A percentile compares a stretch with the other conserved stretches of the same genome.
Evolutionary conservation across 2,329 filamentous ascomycete species (phyloP).

Genomic region (Aspergillus pseudoterreus): DNA sequence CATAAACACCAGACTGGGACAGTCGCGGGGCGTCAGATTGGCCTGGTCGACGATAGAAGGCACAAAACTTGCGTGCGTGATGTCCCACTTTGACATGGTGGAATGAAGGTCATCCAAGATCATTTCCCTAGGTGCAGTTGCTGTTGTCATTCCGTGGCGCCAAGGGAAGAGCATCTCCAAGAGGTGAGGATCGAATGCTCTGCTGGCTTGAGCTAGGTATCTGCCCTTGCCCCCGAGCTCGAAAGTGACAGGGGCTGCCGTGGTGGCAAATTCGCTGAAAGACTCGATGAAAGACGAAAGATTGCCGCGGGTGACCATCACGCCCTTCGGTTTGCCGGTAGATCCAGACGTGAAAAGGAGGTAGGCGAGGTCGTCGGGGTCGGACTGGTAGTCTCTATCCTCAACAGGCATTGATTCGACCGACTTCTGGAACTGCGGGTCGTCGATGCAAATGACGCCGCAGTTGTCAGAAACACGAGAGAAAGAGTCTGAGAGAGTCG

Average conservation of each 20-base stretch:
- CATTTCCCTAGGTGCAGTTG: constrained; percentile 24
- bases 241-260: constrained; percentile 21
- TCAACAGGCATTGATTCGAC: constrained; percentile 15
- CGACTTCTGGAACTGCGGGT: constrained; percentile 12
- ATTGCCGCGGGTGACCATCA: constrained; percentile 74
- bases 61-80: constrained; percentile 30
- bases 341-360: constrained; percentile 92
- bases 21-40: constrained; percentile 19
- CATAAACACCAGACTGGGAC: constrained; percentile 25
- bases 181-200: constrained; percentile 31
- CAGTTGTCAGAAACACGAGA: constrained; percentile 16
- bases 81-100: constrained; percentile 23
- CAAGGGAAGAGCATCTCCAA: constrained; percentile 30
- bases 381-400: constrained; percentile 11
- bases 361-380: constrained; percentile 19
- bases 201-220: constrained; percentile 32
- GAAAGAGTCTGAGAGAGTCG: constrained; percentile 14
- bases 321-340: constrained; percentile 93
- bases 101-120: constrained; percentile 24
- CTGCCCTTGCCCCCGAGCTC: constrained; percentile 24
- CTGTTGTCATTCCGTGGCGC: constrained; percentile 25
- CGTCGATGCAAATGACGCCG: constrained; percentile 20
- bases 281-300: constrained; percentile 28
- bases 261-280: constrained; percentile 22
- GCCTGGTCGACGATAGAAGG: constrained; percentile 25